A percentile compares a stretch with the other conserved stretches of the same genome.
These are phyloP conservation scores for Ascochyta viciae-villosae DNA, from an alignment of 2,329 filamentous ascomycete genomes.

Conservation along the genomic window DNA sequence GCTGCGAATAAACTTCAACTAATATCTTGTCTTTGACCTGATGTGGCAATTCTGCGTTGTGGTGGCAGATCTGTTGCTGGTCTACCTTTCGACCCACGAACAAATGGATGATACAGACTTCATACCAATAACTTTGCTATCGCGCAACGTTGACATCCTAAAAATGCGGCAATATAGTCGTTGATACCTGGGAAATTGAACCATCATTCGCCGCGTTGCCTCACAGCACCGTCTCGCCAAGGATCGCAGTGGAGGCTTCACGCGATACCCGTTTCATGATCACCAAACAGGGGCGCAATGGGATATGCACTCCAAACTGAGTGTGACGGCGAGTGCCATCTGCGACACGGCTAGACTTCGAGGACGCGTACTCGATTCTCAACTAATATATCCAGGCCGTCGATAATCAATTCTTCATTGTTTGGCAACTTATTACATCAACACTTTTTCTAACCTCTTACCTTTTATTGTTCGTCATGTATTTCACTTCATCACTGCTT, in stretches of 20 bases:
- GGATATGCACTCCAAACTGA: constrained; percentile 21
- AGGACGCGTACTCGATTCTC: constrained; percentile 31
- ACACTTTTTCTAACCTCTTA: background rate
- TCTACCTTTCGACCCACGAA: no score
- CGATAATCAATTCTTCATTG: background rate
- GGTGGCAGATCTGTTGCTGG: no score
- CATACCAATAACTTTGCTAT: background rate
- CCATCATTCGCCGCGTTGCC: background rate
- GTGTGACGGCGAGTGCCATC: constrained; percentile 32
- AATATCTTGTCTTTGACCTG: background rate
- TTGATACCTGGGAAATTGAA: background rate
- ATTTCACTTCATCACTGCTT: constrained; percentile 33
- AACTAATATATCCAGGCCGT: constrained; percentile 25
- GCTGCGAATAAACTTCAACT: background rate
- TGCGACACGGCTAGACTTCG: constrained; percentile 21
- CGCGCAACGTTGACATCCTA: no score
- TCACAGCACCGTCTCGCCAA: constrained; percentile 27
- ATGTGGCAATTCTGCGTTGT: background rate
- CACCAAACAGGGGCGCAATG: constrained; percentile 15
- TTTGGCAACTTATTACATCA: background rate
- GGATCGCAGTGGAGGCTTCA: constrained; percentile 25
- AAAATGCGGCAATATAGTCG: background rate
- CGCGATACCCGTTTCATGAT: constrained; percentile 41
- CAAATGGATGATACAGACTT: background rate
- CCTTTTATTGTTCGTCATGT: constrained; percentile 24